Evolutionary conservation across 148 eudicot species (phyloP).

Genomic region (Chenopodium quinoa): DNA sequence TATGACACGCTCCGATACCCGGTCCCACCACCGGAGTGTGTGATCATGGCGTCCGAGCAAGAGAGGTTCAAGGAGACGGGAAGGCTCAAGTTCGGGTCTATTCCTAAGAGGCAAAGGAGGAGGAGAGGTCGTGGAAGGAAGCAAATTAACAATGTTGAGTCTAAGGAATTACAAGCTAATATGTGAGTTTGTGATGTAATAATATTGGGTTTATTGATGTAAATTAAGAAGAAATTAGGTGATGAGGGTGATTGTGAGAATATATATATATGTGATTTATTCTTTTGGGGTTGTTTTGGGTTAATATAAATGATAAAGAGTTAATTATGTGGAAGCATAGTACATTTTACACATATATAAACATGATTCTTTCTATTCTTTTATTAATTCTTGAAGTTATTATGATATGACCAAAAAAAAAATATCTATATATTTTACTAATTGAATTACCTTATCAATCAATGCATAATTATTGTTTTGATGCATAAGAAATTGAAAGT

Average conservation of each 20-base stretch:
- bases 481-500: background rate
- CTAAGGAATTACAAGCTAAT: constrained; percentile 16
- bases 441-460: background rate
- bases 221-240: constrained; percentile 6
- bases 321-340: background rate
- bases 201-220: constrained; percentile 1
- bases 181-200: constrained; percentile 5
- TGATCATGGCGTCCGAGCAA: constrained; percentile 51
- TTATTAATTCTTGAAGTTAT: background rate
- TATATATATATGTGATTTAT: background rate
- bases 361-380: constrained; percentile 15
- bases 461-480: background rate
- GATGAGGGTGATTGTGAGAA: constrained; percentile 8
- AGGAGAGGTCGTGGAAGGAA: constrained; percentile 27
- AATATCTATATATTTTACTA: background rate
- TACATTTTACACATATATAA: constrained; percentile 5
- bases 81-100: constrained; percentile 52
- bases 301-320: background rate
- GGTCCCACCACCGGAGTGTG: constrained; percentile 77
- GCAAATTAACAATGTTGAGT: background rate
- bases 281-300: constrained; percentile 13
- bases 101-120: constrained; percentile 35
- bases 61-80: constrained; percentile 63
- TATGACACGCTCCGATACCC: constrained; percentile 57
- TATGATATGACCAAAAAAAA: background rate